Base-by-base conservation (phyloP, 2,329 filamentous ascomycete species). In the Ophidiomyces ophidiicola region DNA sequence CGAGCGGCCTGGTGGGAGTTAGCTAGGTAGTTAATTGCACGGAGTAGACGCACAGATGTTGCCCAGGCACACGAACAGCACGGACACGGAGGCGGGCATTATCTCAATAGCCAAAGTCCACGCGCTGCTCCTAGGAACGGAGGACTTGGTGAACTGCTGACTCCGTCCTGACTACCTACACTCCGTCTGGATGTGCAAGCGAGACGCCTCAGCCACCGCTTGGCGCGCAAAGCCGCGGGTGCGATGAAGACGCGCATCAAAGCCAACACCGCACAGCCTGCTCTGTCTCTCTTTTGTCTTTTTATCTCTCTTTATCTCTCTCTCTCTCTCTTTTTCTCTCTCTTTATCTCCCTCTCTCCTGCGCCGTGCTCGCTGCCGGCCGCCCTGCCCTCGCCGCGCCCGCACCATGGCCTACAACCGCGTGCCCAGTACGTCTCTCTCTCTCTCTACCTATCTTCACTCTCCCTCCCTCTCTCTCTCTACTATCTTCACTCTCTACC, bases 21-120 rank as follows among this genome's bases (percentile, higher is more conserved):
- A 31, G 36, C 41, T 12, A 36, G 41, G 43, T 8, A 7, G 31
- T 19, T 20, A 36, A 23, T 18, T 74, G 71, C n/a, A 58, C 23
- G 38, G 41, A 36, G 43, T 32, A 12, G 12, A 44, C 59, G 36
- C 54, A 73, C 86, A 98, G 55, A 96, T 96, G 62, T 98, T 98
- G 59, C 90, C 90, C 23, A 96, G 72, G 63, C 90, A 98, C 51
- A 96, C 88, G 57, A 96, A 96, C 37, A 96, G 74, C 25, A 96
- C 81, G 2, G 80, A 86, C 39, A 83, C n/a, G n/a, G n/a, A n/a
- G n/a, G n/a, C n/a, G n/a, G n/a, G n/a, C n/a, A n/a, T n/a, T n/a
- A n/a, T n/a, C n/a, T n/a, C n/a, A n/a, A n/a, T n/a, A n/a, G n/a
- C n/a, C n/a, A n/a, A n/a, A n/a, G n/a, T n/a, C n/a, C n/a, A n/a